These are phyloP conservation scores for Sphaerosporella brunnea DNA, from an alignment of 495 filamentous ascomycete genomes.

Conservation along the genomic window DNA sequence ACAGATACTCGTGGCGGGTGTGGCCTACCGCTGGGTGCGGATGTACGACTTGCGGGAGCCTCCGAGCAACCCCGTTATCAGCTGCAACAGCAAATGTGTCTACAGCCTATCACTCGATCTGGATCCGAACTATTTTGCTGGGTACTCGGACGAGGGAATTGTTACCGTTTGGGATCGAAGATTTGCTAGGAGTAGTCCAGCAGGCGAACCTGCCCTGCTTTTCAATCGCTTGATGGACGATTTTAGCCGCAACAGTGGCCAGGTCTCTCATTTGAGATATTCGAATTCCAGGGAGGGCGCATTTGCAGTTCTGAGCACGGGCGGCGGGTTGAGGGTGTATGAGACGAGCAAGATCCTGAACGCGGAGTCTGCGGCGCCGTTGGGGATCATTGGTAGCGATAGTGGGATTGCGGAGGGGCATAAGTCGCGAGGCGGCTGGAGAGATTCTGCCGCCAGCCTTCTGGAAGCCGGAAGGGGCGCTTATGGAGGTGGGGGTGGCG, in stretches of 20 bases:
- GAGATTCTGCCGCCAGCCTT: conserved; percentile 22
- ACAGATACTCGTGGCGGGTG: conserved; percentile 61
- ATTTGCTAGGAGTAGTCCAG: conserved; percentile 25
- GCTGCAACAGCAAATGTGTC: conserved; percentile 64
- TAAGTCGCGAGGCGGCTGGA: conserved; percentile 18
- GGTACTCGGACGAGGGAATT: conserved; percentile 42
- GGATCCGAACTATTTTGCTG: conserved; percentile 88
- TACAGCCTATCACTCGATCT: conserved; percentile 81
- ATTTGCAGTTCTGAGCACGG: conserved; percentile 19
- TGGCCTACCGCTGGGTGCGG: conserved; percentile 70
- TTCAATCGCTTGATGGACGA: conserved; percentile 15
- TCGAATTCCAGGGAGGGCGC: conserved; percentile 17
- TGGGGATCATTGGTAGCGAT: conserved; percentile 1
- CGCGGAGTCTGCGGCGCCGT: conserved; percentile 8
- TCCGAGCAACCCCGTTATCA: conserved; percentile 37
- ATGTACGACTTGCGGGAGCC: conserved; percentile 69
- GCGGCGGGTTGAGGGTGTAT: conserved; percentile 21
- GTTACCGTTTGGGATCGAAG: conserved; percentile 85
- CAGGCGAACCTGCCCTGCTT: conserved; percentile 12
- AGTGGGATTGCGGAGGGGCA: conserved; percentile 9
- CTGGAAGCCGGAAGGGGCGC: conserved; percentile 17
- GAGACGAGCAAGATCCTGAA: conserved; percentile 25
- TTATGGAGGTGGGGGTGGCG: conserved; percentile 12
- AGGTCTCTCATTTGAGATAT: conserved; percentile 18
- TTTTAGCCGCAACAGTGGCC: conserved; percentile 1